Base-by-base conservation (phyloP, 1,139 yeast genomes). In the Kodamaea arcana region DNA sequence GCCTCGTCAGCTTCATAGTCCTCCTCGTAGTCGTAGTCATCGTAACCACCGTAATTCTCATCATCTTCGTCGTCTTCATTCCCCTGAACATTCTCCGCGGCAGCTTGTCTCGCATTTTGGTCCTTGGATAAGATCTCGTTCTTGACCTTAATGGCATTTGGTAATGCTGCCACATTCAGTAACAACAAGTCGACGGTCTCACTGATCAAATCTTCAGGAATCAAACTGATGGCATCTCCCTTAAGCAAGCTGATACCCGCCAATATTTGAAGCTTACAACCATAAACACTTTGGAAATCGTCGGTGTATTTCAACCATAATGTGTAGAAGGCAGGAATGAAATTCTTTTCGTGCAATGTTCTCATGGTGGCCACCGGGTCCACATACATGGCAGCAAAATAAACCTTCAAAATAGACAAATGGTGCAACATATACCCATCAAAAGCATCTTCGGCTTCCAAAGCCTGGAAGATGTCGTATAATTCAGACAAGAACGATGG, bases 251-350 rank as follows among this genome's bases (percentile, higher is more conserved):
- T 44, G 36, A 65, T 49, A 23, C 63, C 50, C 1, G 76, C 65
- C 48, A 75, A 54, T 4, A 73, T 66, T 51, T 76, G 79, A 30
- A 75, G 56, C 48, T 75, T 76, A 43, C 78, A 65, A 16, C 80
- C 81, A 42, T 74, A 75, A 14, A 75, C 80, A 49, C 78, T 73
- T 43, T 66, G 72, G 57, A 73, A 69, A 42, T 66, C 69, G 22
- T 56, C 65, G 24, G 69, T 62, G 45, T 72, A 59, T 42, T 69
- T 62, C 42, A 73, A 60, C 80, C 80, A 75, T 40, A 73, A 57
- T 41, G 67, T 65, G 51, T 63, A 63, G 45, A 72, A 70, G 27
- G 59, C 51, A 24, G 54, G 51, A 6, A 60, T 51, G 45, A 69
- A 67, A 12, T 60, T 56, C 37, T 67, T 61, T 18, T 62, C 65